Conservation (phyloP, 257 asterid species). For the Thymus mandschuricus region DNA sequence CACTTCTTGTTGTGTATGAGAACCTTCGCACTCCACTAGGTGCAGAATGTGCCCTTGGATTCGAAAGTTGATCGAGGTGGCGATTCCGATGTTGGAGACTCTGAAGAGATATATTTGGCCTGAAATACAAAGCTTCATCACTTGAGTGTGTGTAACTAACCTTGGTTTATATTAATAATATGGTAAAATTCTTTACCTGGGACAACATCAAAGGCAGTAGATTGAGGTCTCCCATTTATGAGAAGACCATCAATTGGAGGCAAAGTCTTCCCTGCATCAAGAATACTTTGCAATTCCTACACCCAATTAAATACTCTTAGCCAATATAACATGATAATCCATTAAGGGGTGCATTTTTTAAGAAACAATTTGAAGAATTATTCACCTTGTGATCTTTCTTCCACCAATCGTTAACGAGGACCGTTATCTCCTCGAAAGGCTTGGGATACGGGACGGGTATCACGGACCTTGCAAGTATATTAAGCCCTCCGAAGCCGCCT, state of each 20-base stretch:
- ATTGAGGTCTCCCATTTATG: conserved; percentile 61
- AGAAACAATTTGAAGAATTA: too few species aligned
- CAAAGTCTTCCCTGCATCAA: conserved; percentile 55
- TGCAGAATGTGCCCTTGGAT: conserved; percentile 64
- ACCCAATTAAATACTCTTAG: background rate
- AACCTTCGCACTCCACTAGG: conserved; percentile 87
- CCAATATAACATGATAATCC: too few species aligned
- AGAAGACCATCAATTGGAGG: conserved; percentile 67
- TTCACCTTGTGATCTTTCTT: conserved; percentile 72
- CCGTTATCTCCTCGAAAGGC: conserved; percentile 57
- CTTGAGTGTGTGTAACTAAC: too few species aligned
- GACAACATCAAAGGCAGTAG: conserved; percentile 46
- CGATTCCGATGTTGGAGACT: conserved; percentile 65
- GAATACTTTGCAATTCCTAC: conserved; percentile 58
- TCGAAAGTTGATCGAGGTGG: conserved; percentile 71
- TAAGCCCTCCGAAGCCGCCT: conserved; percentile 81
- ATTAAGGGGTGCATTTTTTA: too few species aligned
- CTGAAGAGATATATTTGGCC: conserved; percentile 64
- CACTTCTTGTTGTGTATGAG: conserved; percentile 61
- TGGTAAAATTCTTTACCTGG: conserved; percentile 45
- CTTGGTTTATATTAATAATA: background rate
- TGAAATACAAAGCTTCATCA: conserved; percentile 21
- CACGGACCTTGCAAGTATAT: conserved; percentile 58
- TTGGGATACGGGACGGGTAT: conserved; percentile 74
- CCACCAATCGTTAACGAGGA: conserved; percentile 84